Percentiles rank a stretch among this genome's conserved stretches.
These are phyloP conservation scores for Chara braunii DNA, from an alignment of 139 green algal genomes.

Conservation along the genomic window DNA sequence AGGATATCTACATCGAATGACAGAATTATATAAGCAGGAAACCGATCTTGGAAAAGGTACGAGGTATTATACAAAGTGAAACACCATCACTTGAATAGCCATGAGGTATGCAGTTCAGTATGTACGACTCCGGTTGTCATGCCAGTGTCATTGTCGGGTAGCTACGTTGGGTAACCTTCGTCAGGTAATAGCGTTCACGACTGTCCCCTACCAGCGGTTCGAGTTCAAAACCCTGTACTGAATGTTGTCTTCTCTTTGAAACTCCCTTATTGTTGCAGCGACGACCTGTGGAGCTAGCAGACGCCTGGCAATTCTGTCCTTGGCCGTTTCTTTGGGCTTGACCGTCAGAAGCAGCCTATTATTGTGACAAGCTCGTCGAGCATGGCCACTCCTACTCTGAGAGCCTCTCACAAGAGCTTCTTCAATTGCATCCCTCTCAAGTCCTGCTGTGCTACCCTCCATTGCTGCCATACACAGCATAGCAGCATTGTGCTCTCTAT, in stretches of 20 bases:
- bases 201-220: slow-evolving; percentile 9
- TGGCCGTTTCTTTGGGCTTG: neutral
- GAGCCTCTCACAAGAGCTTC: neutral
- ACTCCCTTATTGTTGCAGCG: neutral
- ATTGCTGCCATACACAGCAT: slow-evolving; percentile 9
- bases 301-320: neutral
- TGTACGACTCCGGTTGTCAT: too few species aligned
- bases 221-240: neutral
- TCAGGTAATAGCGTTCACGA: too few species aligned
- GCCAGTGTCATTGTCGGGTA: too few species aligned
- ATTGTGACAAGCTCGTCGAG: neutral
- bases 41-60: too few species aligned
- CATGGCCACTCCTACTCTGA: neutral
- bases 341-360: neutral
- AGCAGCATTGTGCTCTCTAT: slow-evolving; percentile 27
- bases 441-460: slow-evolving; percentile 3
- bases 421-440: neutral
- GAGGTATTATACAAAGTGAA: too few species aligned
- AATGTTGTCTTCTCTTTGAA: slow-evolving; percentile 11
- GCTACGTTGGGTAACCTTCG: too few species aligned
- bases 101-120: too few species aligned
- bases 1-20: too few species aligned
- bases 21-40: too few species aligned
- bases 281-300: slow-evolving; percentile 7
- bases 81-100: too few species aligned